Percentiles rank a stretch among this genome's conserved stretches.
phyloP scores from a whole-genome alignment of 345 rosid genomes.

The Balakata baccata region DNA sequence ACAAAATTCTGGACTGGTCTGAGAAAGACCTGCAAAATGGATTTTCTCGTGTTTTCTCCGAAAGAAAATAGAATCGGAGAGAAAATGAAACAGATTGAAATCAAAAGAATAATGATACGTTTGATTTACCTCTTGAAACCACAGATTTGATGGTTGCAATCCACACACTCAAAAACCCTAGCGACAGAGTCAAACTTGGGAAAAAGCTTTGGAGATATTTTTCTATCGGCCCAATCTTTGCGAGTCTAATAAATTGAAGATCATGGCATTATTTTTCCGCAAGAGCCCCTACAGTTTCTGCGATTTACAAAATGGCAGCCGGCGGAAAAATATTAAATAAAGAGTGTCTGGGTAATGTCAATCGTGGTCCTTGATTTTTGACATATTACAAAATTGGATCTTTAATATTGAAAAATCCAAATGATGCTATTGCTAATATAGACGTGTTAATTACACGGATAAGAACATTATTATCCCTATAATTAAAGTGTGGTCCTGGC shows the following conservation, averaged over 20 bases:
- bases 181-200: neutral
- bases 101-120: neutral
- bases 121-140: neutral
- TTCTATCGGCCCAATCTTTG: neutral
- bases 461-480: too few species aligned
- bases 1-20: neutral
- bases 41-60: neutral
- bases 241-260: neutral
- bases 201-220: neutral
- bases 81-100: neutral
- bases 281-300: neutral
- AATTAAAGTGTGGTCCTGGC: too few species aligned
- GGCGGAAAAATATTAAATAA: too few species aligned
- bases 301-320: neutral
- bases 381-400: too few species aligned
- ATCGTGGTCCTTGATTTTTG: too few species aligned
- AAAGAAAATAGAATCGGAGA: neutral
- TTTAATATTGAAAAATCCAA: too few species aligned
- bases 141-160: neutral
- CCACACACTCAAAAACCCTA: conserved; percentile 9
- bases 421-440: too few species aligned
- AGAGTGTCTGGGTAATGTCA: too few species aligned
- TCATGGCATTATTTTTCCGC: neutral
- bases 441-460: too few species aligned
- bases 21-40: neutral